Evolutionary conservation across 176 grass and related monocot species (phyloP).

Genomic region (Leersia perrieri): DNA sequence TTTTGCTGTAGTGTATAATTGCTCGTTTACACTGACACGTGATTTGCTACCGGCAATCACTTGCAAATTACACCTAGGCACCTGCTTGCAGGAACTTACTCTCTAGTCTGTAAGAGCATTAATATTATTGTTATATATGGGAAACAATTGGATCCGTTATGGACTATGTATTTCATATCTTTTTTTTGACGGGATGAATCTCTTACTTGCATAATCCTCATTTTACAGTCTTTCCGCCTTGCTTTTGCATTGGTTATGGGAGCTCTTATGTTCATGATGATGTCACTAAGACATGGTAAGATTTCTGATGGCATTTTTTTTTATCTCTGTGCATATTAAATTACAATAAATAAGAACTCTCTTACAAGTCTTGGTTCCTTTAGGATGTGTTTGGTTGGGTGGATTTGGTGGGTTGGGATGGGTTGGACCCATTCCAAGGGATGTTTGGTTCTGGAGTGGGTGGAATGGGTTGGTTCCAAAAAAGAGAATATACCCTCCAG

Average conservation of each 20-base stretch:
- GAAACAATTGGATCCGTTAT: background rate
- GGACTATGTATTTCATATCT: background rate
- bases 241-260: conserved; percentile 64
- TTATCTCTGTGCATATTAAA: background rate
- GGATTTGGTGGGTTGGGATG: too few species aligned
- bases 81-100: background rate
- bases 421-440: too few species aligned
- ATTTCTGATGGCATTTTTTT: conserved; percentile 14
- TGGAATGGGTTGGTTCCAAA: too few species aligned
- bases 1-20: conserved; percentile 9
- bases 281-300: conserved; percentile 76
- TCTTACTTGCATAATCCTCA: background rate
- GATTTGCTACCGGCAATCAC: background rate
- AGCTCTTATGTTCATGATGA: conserved; percentile 65
- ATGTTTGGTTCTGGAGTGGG: too few species aligned
- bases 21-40: background rate
- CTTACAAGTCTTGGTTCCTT: background rate
- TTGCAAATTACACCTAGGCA: conserved; percentile 27
- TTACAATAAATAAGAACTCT: background rate
- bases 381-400: too few species aligned
- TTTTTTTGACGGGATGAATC: background rate
- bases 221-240: conserved; percentile 73
- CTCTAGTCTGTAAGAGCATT: background rate
- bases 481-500: too few species aligned
- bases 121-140: background rate